Evolutionary conservation across 2,329 filamentous ascomycete species (phyloP).

Genomic region (Trichoderma lentiforme): DNA sequence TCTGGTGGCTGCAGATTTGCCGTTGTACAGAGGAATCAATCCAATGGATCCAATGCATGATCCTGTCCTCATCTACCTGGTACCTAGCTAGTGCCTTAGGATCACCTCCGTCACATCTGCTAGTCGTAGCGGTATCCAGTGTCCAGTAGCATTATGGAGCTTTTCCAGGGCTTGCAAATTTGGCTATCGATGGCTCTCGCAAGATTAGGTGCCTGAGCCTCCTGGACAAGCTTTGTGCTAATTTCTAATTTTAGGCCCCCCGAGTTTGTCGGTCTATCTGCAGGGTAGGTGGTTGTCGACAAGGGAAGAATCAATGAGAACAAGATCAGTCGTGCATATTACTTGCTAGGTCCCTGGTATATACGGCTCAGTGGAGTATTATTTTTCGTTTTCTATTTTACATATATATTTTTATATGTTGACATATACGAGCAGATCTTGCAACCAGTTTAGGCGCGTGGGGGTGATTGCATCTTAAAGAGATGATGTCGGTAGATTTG

Average conservation of each 20-base stretch:
- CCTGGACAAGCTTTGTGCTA: constrained; percentile 8
- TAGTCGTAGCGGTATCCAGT: background rate
- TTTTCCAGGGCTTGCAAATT: constrained; percentile 1
- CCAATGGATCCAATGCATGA: background rate
- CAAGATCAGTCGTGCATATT: background rate
- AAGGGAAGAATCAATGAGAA: background rate
- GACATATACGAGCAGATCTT: background rate
- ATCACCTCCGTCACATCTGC: constrained; percentile 12
- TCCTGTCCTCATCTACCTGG: background rate
- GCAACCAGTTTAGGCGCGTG: background rate
- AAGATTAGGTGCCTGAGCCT: constrained; percentile 13
- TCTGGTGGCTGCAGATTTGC: background rate
- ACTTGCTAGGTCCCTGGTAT: background rate
- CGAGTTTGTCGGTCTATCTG: background rate
- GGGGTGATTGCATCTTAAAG: background rate
- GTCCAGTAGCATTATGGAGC: background rate
- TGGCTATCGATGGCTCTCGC: constrained; percentile 7
- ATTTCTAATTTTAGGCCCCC: constrained; percentile 8
- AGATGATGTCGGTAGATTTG: background rate
- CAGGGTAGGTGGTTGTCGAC: background rate
- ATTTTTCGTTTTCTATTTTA: background rate
- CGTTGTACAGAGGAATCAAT: background rate
- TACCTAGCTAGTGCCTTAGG: constrained; percentile 4
- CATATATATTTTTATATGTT: background rate
- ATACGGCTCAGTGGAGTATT: background rate